Percentiles rank a stretch among this genome's conserved stretches.
Evolutionary conservation across 2,329 filamentous ascomycete species (phyloP).

Genomic region (Aspergillus flavus): DNA sequence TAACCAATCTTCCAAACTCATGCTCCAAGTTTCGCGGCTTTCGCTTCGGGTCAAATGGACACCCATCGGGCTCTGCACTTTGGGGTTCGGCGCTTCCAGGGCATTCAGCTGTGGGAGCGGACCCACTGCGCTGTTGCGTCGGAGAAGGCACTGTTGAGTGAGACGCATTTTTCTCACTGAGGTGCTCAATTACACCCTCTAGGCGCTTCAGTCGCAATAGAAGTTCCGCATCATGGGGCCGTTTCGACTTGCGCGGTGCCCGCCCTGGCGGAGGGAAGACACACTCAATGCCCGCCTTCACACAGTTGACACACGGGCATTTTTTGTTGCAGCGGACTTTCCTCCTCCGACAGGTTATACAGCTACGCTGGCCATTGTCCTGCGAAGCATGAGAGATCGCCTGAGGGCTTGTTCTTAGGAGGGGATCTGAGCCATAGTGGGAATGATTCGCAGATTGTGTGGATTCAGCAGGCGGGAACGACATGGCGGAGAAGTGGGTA

Average conservation of each 20-base stretch:
- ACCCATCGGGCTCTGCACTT: constrained; percentile 7
- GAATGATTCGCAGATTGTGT: constrained; percentile 6
- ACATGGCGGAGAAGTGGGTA: constrained; percentile 18
- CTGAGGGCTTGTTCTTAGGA: constrained; percentile 4
- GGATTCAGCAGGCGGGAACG: constrained; percentile 17
- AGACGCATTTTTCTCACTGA: constrained; percentile 53
- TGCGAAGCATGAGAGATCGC: constrained; percentile 13
- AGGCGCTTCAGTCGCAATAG: constrained; percentile 59
- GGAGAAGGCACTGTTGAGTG: constrained; percentile 11
- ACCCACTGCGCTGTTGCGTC: constrained; percentile 12
- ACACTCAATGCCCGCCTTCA: constrained; percentile 58
- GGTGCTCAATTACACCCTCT: constrained; percentile 62
- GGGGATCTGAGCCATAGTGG: constrained; percentile 8
- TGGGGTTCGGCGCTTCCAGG: constrained; percentile 1
- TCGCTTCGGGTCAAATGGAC: constrained; percentile 26
- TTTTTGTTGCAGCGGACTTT: constrained; percentile 54
- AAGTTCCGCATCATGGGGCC: constrained; percentile 61
- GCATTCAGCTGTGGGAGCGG: neutral
- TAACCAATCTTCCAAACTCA: constrained; percentile 60
- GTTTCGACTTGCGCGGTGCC: constrained; percentile 61
- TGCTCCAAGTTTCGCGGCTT: constrained; percentile 36
- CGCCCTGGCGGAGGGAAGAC: constrained; percentile 64
- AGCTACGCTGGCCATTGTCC: constrained; percentile 45
- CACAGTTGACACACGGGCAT: constrained; percentile 52
- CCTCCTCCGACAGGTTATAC: constrained; percentile 50